Evolutionary conservation across 495 filamentous ascomycete genomes (phyloP), one percentile per base, ranked within the genome.

Genomic region (Wilcoxina mikolae): DNA sequence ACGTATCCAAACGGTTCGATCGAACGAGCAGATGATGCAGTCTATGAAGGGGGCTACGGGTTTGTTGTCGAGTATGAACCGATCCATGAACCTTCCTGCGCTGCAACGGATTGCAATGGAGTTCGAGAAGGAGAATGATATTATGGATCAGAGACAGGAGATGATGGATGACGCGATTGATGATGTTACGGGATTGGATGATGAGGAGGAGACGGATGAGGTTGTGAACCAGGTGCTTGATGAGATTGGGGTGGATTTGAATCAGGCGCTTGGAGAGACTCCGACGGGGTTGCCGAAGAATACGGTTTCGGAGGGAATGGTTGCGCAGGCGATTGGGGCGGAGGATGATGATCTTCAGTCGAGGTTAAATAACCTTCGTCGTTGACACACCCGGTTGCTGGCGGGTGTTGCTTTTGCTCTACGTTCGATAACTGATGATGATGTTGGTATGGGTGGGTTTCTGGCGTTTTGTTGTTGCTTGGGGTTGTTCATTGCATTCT

Each of bases 151-250:
- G 70, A 77, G 91, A 56, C 87, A 96, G 71, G 91, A 98, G 65
- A 96, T 96, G 86, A 95, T 98, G 93, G 91, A 95, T 65, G 93
- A 96, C 70, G 91, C 87, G n/a, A 93, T 96, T 47, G 93, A 98
- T 68, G 93, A 98, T 67, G 91, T 88, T 35, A 96, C 90, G 48
- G 91, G 93, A 15, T 75, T 95, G 26, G 79, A 91, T 53, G 83
- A 87, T 60, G 84, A 88, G 58, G 87, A 87, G 59, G 84, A 89
- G 65, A 86, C 87, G 9, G 91, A 98, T 57, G 93, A 98, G 69
- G 84, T 98, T 42, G 85, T 98, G 24, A 89, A 93, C 65, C 85
- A 95, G 65, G 84, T 98, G 3, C 68, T 96, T 63, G 93, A 96
- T 70, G 91, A 95, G 69, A 94, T 98, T 64, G 91, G 91, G 31